Evolutionary conservation across 1,139 yeast genomes (phyloP).

Genomic region (Sugiyamaella paludigena): DNA sequence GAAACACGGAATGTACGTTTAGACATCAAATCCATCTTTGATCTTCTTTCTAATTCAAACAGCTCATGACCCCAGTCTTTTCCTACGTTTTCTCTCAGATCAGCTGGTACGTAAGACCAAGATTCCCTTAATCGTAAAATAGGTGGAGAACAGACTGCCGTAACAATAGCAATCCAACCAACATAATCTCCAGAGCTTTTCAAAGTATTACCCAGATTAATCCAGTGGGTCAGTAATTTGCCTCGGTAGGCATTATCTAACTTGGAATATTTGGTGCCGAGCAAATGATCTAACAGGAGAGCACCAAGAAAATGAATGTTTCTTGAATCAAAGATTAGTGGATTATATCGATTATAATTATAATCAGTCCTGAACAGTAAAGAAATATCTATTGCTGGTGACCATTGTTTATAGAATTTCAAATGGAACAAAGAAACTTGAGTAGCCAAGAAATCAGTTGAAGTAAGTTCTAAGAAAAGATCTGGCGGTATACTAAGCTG

Average conservation of each 20-base stretch:
- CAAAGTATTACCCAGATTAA: conserved; percentile 72
- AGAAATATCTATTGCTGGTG: conserved; percentile 65
- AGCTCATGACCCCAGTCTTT: conserved; percentile 94
- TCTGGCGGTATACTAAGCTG: conserved; percentile 34
- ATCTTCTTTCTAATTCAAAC: conserved; percentile 79
- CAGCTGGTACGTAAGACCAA: conserved; percentile 72
- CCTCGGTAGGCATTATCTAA: conserved; percentile 51
- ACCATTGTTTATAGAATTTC: conserved; percentile 54
- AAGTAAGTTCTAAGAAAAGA: conserved; percentile 34
- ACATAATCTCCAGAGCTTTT: conserved; percentile 90
- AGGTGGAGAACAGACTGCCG: conserved; percentile 79
- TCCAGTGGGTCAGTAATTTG: conserved; percentile 74
- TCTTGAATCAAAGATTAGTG: conserved; percentile 65
- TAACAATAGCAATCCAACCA: conserved; percentile 90
- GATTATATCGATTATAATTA: conserved; percentile 48
- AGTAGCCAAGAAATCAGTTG: conserved; percentile 33
- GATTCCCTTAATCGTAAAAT: conserved; percentile 67
- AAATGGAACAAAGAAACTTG: conserved; percentile 41
- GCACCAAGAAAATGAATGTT: conserved; percentile 78
- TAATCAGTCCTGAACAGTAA: conserved; percentile 48
- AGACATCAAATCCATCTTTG: conserved; percentile 52
- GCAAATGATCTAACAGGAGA: conserved; percentile 66
- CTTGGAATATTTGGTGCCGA: conserved; percentile 43
- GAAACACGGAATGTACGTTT: conserved; percentile 68
- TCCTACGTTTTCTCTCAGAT: conserved; percentile 59